phyloP scores from a whole-genome alignment of 2,329 filamentous ascomycete genomes.

The Diaporthe longicolla region DNA sequence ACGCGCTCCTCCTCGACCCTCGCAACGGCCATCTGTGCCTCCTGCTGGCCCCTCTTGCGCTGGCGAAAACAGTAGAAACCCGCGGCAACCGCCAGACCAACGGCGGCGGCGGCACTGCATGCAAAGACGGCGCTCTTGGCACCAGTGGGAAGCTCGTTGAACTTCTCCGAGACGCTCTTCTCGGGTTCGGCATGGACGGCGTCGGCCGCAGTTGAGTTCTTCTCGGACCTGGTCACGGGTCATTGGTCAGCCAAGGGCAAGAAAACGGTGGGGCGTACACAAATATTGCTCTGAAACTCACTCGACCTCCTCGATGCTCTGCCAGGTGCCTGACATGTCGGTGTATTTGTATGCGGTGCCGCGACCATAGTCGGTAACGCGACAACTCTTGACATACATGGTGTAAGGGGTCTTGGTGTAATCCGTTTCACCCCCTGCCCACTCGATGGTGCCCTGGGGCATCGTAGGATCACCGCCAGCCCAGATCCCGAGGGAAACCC shows the following conservation, averaged over 20 bases:
- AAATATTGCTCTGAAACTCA: constrained; percentile 55
- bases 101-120: constrained; percentile 60
- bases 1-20: constrained; percentile 62
- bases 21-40: constrained; percentile 63
- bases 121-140: constrained; percentile 69
- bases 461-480: constrained; percentile 71
- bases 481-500: constrained; percentile 77
- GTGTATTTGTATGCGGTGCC: constrained; percentile 76
- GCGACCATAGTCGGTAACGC: constrained; percentile 70
- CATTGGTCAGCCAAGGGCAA: not conserved
- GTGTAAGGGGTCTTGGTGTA: constrained; percentile 77
- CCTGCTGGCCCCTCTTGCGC: constrained; percentile 64
- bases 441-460: constrained; percentile 71
- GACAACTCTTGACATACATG: constrained; percentile 78
- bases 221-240: constrained; percentile 55
- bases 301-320: constrained; percentile 73
- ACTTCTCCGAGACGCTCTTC: constrained; percentile 66
- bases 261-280: not conserved
- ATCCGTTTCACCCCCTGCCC: constrained; percentile 79
- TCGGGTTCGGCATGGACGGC: constrained; percentile 58
- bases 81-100: constrained; percentile 57
- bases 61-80: constrained; percentile 70
- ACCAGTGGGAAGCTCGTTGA: constrained; percentile 62
- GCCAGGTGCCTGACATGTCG: constrained; percentile 72
- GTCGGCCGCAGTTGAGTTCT: constrained; percentile 68